Percentiles rank a stretch among this genome's conserved stretches.
Conservation (phyloP, 371 early-diverging fungal species). For the Syncephalastrum sp. region DNA sequence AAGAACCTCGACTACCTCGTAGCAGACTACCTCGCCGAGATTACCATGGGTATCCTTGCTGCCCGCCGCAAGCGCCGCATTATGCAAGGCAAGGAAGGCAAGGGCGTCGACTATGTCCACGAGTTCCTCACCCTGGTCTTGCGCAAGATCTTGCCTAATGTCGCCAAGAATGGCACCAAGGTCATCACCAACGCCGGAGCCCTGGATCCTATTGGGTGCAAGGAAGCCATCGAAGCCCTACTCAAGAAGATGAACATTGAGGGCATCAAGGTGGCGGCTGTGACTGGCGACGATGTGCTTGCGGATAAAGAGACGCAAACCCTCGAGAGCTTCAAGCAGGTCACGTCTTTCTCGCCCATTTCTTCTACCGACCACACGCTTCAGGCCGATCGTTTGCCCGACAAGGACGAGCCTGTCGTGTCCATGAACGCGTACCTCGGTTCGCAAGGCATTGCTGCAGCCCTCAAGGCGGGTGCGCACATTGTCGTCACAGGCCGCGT, state of each 20-base stretch:
- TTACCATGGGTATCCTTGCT: constrained; percentile 76
- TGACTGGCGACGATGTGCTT: constrained; percentile 67
- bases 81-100: constrained; percentile 49
- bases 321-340: constrained; percentile 30
- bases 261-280: constrained; percentile 61
- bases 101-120: constrained; percentile 61
- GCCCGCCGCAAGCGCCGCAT: constrained; percentile 52
- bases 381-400: constrained; percentile 55
- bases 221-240: constrained; percentile 63
- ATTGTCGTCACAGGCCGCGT: constrained; percentile 77
- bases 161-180: constrained; percentile 61
- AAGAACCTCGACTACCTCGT: constrained; percentile 73
- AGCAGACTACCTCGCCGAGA: constrained; percentile 70
- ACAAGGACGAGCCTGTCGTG: constrained; percentile 47
- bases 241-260: constrained; percentile 49
- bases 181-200: constrained; percentile 79
- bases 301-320: constrained; percentile 24
- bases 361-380: constrained; percentile 37
- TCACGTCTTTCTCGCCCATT: constrained; percentile 52
- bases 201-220: constrained; percentile 68
- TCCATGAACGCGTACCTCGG: constrained; percentile 70
- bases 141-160: constrained; percentile 48
- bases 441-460: constrained; percentile 57
- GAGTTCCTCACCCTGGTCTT: constrained; percentile 64
- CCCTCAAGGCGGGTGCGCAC: constrained; percentile 61